These are phyloP conservation scores for Pseudomicrostroma phylloplanum DNA, from an alignment of 1,284 basidiomycete species.

Conservation along the genomic window DNA sequence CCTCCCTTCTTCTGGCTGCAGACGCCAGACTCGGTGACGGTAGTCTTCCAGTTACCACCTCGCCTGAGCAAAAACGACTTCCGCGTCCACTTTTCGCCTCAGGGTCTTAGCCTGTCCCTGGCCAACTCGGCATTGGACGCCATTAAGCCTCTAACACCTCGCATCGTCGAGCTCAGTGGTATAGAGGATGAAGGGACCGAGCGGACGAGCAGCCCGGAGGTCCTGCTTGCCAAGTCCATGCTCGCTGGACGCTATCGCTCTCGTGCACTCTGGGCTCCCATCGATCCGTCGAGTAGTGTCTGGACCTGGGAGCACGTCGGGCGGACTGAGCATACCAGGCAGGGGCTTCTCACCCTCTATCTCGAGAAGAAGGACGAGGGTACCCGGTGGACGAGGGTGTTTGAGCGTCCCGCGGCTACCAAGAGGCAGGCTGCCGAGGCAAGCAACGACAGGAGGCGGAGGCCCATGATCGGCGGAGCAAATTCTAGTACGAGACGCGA, in stretches of 20 bases:
- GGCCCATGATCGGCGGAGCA: too few species aligned
- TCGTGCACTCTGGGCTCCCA: slow-evolving; percentile 35
- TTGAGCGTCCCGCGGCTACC: slow-evolving; percentile 53
- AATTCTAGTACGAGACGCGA: slow-evolving; percentile 6
- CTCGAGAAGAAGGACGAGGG: slow-evolving; percentile 52
- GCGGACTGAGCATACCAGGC: slow-evolving; percentile 2
- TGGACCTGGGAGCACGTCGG: slow-evolving; percentile 34
- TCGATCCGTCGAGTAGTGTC: slow-evolving; percentile 28
- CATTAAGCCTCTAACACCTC: slow-evolving; percentile 40
- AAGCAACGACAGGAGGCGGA: slow-evolving; percentile 8
- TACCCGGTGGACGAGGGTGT: slow-evolving; percentile 78
- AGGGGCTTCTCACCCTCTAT: slow-evolving; percentile 30
- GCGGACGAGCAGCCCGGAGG: slow-evolving; percentile 5
- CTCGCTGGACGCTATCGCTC: slow-evolving; percentile 23
- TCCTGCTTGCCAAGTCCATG: slow-evolving; percentile 16
- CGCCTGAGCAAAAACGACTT: slow-evolving; percentile 42
- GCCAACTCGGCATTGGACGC: slow-evolving; percentile 47
- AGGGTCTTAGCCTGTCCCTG: slow-evolving; percentile 64
- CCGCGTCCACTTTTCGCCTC: slow-evolving; percentile 59
- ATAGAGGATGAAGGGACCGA: slow-evolving; percentile 15
- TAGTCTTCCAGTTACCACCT: slow-evolving; percentile 73
- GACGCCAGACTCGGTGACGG: slow-evolving; percentile 69
- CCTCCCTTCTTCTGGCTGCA: slow-evolving; percentile 84
- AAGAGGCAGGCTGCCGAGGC: slow-evolving; percentile 29
- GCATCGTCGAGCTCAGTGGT: slow-evolving; percentile 61